Conservation (phyloP, 2,329 filamentous ascomycete genomes). For the Colletotrichum abscissum region DNA sequence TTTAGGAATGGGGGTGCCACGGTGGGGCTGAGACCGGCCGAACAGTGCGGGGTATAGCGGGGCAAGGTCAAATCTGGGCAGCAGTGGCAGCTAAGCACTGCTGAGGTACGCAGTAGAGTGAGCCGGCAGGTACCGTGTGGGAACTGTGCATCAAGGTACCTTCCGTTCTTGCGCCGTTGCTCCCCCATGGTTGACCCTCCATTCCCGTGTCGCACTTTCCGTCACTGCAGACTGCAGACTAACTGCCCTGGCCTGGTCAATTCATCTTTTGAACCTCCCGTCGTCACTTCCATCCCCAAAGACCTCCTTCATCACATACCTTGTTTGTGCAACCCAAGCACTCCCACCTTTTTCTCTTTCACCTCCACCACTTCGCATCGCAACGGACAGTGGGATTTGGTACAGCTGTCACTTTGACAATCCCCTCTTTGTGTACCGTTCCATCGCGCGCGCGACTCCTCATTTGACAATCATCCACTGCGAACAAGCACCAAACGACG, state of each 20-base stretch:
- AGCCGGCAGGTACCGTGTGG: neutral
- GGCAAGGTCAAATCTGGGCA: neutral
- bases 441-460: neutral
- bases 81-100: no score
- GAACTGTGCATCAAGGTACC: conserved; percentile 8
- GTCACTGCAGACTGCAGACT: conserved; percentile 27
- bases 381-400: neutral
- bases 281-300: conserved; percentile 13
- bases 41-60: neutral
- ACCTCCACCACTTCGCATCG: neutral
- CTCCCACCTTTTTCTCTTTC: neutral
- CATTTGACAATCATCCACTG: neutral
- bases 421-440: neutral
- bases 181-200: conserved; percentile 25
- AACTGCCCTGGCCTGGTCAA: conserved; percentile 6
- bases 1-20: conserved; percentile 10
- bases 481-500: neutral
- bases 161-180: conserved; percentile 2
- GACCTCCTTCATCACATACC: neutral
- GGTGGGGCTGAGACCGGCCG: conserved; percentile 1
- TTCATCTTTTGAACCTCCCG: conserved; percentile 14
- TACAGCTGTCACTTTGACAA: neutral
- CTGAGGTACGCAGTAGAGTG: no score
- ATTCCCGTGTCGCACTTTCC: conserved; percentile 32
- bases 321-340: neutral